phyloP scores from a whole-genome alignment of 129 eudicot genomes.

The Deinandra increscens region DNA sequence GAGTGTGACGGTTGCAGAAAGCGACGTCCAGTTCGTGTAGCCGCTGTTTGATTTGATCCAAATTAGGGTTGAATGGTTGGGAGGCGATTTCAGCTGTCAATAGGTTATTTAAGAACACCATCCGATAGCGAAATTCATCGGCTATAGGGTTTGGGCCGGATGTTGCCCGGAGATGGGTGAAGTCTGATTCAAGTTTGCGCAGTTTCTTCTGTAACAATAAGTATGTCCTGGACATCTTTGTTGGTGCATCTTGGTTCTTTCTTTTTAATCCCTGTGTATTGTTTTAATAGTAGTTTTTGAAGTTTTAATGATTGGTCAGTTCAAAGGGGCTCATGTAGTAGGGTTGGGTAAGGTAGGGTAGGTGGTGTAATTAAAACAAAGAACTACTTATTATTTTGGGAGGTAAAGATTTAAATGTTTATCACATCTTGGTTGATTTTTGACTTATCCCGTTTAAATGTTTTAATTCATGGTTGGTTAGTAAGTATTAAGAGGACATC shows the following conservation, averaged over 20 bases:
- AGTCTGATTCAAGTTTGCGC: neutral
- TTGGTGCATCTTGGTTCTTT: neutral
- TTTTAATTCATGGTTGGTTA: too few relatives aligned
- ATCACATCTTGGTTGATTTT: too few relatives aligned
- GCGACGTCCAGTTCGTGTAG: neutral
- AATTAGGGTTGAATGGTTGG: neutral
- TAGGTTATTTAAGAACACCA: neutral
- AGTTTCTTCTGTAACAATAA: neutral
- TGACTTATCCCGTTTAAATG: too few relatives aligned
- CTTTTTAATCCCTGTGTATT: too few relatives aligned
- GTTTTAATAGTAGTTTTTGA: neutral
- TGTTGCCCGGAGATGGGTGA: conserved; percentile 1
- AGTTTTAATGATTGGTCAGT: neutral
- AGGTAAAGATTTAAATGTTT: too few relatives aligned
- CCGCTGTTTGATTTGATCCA: neutral
- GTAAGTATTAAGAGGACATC: too few relatives aligned
- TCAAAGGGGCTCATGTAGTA: neutral
- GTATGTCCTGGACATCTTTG: neutral
- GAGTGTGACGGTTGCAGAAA: neutral
- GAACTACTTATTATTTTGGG: too few relatives aligned
- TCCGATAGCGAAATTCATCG: neutral
- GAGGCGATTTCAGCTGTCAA: neutral
- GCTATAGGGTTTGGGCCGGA: neutral
- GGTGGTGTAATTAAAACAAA: too few relatives aligned
- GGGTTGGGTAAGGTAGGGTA: neutral